Conservation (phyloP, 2,329 filamentous ascomycete species). For the Pseudogymnoascus sp. region DNA sequence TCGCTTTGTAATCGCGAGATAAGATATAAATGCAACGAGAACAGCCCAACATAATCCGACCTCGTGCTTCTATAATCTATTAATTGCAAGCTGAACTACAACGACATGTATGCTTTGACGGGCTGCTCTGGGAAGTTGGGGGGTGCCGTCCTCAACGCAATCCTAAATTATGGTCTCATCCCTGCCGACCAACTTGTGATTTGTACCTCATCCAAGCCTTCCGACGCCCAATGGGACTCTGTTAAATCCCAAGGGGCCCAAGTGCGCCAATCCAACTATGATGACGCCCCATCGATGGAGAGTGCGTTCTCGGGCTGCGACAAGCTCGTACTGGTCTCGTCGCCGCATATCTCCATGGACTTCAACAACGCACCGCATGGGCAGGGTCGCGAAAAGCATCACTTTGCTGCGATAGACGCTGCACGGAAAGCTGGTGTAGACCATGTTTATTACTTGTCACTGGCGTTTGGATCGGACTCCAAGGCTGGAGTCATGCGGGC, state of each 20-base stretch:
- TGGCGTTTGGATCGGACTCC: constrained; percentile 20
- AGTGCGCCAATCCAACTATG: constrained; percentile 18
- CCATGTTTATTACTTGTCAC: constrained; percentile 30
- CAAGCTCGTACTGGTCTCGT: constrained; percentile 31
- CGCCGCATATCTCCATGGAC: constrained; percentile 24
- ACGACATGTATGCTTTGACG: constrained; percentile 15
- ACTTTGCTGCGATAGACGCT: constrained; percentile 25
- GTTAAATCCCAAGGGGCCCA: constrained; percentile 19
- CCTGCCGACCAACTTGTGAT: constrained; percentile 16
- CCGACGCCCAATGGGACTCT: constrained; percentile 29
- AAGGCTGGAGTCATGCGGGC: constrained; percentile 20
- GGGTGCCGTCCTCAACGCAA: constrained; percentile 16
- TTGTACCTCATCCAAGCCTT: constrained; percentile 18
- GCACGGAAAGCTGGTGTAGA: constrained; percentile 28
- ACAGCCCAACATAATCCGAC: background rate
- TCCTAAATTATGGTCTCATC: constrained; percentile 18
- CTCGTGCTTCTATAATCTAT: background rate
- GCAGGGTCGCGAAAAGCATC: constrained; percentile 17
- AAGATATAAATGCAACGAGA: background rate
- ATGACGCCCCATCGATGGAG: constrained; percentile 12
- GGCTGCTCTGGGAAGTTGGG: constrained; percentile 21
- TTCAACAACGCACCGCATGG: constrained; percentile 35
- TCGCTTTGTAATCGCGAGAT: background rate
- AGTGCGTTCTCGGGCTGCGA: constrained; percentile 14
- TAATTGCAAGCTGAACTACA: background rate